Base-by-base conservation (phyloP, 805 yeast species). In the Saccharomycopsis selenospora region DNA sequence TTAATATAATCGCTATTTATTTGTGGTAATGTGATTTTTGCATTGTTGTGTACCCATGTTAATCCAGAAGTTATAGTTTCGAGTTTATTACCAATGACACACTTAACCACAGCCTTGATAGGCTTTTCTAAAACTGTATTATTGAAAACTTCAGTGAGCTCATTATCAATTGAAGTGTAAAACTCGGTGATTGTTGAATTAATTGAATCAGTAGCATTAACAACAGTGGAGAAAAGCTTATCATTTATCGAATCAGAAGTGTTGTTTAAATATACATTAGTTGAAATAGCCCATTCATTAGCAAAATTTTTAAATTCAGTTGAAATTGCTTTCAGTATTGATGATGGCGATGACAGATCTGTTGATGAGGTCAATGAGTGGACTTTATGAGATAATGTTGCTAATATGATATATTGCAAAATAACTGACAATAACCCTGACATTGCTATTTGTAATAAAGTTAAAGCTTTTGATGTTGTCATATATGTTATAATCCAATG, bases 51-150 rank as follows among this genome's bases (percentile, higher is more conserved):
- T 1, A 89, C 66, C 97, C 97, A 93, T 1, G 80, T 74, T 47
- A 90, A 64, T 0, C 95, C 98, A 26, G 75, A 60, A 54, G 85
- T 85, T 2, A 88, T 68, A 20, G 73, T 70, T 11, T 70, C 70
- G 4, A 91, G 62, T 57, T 91, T 93, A 43, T 82, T 70, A 14
- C 86, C 91, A 33, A 93, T 69, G 2, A 86, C 77, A 66, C 99
- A 91, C 27, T 81, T 79, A 3, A 90, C 84, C 0, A 88, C 78
- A 0, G 82, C 72, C 25, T 73, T 71, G 42, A 88, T 70, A 0
- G 95, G 85, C 1, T 61, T 61, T 42, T 79, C 76, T 8, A 91
- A 65, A 0, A 84, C 75, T 0, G 97, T 87, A 2, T 72, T 72
- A 3, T 80, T 79, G 64, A 93, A 89, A 0, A 80, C 70, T 6